phyloP scores from a whole-genome alignment of 345 rosid genomes.

The Eucalyptus cloeziana region DNA sequence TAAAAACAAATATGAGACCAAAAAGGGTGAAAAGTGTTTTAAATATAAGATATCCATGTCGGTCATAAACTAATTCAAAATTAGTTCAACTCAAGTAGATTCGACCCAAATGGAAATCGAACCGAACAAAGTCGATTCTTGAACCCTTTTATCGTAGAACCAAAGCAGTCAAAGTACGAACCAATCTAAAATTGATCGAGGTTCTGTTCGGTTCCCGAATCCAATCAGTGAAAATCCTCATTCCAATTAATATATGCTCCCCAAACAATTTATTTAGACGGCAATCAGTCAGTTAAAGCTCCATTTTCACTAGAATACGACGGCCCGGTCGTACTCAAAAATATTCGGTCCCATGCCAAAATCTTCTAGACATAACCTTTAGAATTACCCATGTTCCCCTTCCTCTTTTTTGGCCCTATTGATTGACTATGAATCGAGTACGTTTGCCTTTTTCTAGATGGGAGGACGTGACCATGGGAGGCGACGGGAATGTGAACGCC shows the following conservation, averaged over 20 bases:
- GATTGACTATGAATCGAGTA: background rate
- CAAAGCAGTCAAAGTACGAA: background rate
- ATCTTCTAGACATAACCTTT: background rate
- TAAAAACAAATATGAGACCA: background rate
- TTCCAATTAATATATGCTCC: background rate
- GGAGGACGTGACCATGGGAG: background rate
- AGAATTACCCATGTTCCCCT: background rate
- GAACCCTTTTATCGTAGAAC: background rate
- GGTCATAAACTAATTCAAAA: rapidly evolving
- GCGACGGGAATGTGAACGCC: background rate
- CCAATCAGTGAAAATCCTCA: no score
- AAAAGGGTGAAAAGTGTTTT: background rate
- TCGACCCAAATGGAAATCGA: background rate
- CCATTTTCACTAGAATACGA: background rate
- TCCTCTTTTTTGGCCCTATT: background rate
- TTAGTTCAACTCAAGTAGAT: background rate
- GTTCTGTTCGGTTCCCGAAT: background rate
- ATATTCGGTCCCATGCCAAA: background rate
- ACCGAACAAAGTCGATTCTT: background rate
- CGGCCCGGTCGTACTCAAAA: background rate
- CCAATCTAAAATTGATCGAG: background rate
- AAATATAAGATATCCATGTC: background rate
- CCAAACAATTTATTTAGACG: background rate
- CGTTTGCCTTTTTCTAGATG: background rate
- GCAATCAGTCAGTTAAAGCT: background rate